Conservation (phyloP, 1,139 yeast genomes). For the Pichia inconspicua region DNA sequence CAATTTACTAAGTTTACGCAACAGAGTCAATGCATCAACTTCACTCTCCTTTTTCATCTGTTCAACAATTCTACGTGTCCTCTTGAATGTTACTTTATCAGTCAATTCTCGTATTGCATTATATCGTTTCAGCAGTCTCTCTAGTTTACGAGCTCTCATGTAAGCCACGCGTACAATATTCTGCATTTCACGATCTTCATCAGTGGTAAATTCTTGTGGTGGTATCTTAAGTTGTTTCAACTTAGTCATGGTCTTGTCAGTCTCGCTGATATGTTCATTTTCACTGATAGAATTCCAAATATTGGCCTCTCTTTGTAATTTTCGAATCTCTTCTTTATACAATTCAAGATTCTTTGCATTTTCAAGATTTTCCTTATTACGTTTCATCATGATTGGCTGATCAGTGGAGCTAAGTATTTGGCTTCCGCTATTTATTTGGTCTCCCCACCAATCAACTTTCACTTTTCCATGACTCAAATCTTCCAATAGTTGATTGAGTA, state of each 20-base stretch:
- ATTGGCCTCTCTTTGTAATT: conserved; percentile 39
- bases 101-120: neutral
- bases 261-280: neutral
- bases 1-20: conserved; percentile 15
- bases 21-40: conserved; percentile 24
- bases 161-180: neutral
- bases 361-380: conserved; percentile 51
- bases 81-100: neutral
- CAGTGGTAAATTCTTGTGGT: neutral
- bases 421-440: conserved; percentile 19
- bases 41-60: conserved; percentile 12
- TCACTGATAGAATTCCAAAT: conserved; percentile 7
- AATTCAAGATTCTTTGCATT: conserved; percentile 41
- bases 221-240: neutral
- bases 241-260: neutral
- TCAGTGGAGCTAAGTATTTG: conserved; percentile 5
- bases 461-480: conserved; percentile 54
- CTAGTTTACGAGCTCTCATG: neutral
- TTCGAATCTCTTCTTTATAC: conserved; percentile 38
- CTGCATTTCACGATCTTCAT: neutral
- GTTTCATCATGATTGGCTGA: conserved; percentile 30
- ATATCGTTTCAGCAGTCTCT: neutral
- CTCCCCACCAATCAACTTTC: conserved; percentile 60
- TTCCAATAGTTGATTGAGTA: conserved; percentile 55
- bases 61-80: conserved; percentile 1